Evolutionary conservation across 257 asterid genomes (phyloP).

Genomic region (Penstemon davidsonii): DNA sequence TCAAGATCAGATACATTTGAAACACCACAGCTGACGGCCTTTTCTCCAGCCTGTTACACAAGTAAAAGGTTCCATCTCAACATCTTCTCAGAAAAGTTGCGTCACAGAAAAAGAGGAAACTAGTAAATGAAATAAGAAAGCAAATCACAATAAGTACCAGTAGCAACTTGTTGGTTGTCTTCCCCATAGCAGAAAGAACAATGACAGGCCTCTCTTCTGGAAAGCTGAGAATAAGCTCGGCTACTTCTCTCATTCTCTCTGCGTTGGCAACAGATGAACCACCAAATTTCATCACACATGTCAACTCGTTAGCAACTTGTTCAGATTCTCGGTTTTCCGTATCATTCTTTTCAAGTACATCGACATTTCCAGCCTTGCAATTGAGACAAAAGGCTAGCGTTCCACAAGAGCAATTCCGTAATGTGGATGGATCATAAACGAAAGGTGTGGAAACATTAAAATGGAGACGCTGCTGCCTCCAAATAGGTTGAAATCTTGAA

Average conservation of each 20-base stretch:
- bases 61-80: slow-evolving; percentile 4
- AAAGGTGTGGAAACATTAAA: slow-evolving; percentile 30
- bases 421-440: slow-evolving; percentile 27
- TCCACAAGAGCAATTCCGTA: slow-evolving; percentile 28
- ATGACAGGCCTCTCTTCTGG: slow-evolving; percentile 63
- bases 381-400: slow-evolving; percentile 18
- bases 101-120: slow-evolving; percentile 6
- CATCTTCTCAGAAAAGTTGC: neutral
- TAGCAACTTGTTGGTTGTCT: slow-evolving; percentile 59
- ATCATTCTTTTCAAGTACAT: slow-evolving; percentile 28
- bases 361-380: slow-evolving; percentile 27
- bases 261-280: slow-evolving; percentile 25
- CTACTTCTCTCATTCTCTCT: slow-evolving; percentile 36
- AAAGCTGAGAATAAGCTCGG: slow-evolving; percentile 57
- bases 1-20: slow-evolving; percentile 64
- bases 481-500: slow-evolving; percentile 30
- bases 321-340: slow-evolving; percentile 29
- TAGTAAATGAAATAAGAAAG: neutral
- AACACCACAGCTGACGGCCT: slow-evolving; percentile 77
- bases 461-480: slow-evolving; percentile 31
- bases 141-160: slow-evolving; percentile 26
- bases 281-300: slow-evolving; percentile 68
- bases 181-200: slow-evolving; percentile 76
- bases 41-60: slow-evolving; percentile 77
- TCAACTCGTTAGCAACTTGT: slow-evolving; percentile 37